A percentile compares a stretch with the other conserved stretches of the same genome.
Conservation (phyloP, 176 grass and related monocot genomes). For the Avena atlantica region DNA sequence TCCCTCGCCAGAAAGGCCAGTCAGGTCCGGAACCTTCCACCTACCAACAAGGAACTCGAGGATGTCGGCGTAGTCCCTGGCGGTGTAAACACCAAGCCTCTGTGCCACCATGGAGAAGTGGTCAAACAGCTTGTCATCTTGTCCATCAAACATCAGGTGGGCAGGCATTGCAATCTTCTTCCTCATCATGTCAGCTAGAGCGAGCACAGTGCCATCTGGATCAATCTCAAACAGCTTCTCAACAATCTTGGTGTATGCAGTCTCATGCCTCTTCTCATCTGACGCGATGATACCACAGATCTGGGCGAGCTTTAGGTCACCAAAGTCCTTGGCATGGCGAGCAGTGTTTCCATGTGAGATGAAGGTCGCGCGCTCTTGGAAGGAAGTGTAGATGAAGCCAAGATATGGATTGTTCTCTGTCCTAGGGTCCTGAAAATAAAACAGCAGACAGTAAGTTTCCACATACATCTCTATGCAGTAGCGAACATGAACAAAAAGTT, state of each 20-base stretch:
- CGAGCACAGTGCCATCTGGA: conserved; percentile 71
- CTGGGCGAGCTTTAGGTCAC: conserved; percentile 87
- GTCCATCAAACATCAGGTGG: conserved; percentile 91
- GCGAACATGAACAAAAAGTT: neutral
- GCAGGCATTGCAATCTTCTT: conserved; percentile 98
- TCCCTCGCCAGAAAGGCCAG: conserved; percentile 73
- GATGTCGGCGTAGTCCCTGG: conserved; percentile 91
- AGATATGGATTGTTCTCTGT: conserved; percentile 98
- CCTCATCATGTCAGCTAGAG: conserved; percentile 95
- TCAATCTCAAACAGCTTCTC: conserved; percentile 97
- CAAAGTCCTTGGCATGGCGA: conserved; percentile 83
- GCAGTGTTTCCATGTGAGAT: conserved; percentile 98
- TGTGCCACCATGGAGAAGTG: conserved; percentile 89
- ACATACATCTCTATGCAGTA: neutral
- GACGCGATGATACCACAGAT: conserved; percentile 92
- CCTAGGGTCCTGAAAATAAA: conserved; percentile 82
- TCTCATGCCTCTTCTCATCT: conserved; percentile 95
- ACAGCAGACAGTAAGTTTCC: neutral
- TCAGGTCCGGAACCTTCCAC: conserved; percentile 77
- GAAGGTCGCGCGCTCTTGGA: conserved; percentile 93
- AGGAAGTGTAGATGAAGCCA: conserved; percentile 96
- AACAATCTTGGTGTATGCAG: conserved; percentile 93
- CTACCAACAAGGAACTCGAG: conserved; percentile 87
- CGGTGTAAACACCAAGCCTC: conserved; percentile 84
- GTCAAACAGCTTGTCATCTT: conserved; percentile 88